A percentile compares a stretch with the other conserved stretches of the same genome.
phyloP scores from a whole-genome alignment of 306 rosid genomes.

The Castanopsis chinensis region DNA sequence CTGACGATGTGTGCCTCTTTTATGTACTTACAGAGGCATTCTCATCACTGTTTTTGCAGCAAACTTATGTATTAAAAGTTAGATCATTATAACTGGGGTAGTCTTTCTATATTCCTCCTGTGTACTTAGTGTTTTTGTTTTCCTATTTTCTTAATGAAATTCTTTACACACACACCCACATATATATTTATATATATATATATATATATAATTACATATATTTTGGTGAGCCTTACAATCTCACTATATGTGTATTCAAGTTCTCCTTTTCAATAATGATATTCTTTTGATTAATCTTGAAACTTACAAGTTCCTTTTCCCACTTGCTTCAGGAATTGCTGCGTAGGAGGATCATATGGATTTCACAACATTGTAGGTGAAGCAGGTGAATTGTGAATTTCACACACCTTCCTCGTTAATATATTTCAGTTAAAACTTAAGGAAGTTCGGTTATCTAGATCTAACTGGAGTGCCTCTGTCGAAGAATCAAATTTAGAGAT shows the following conservation, averaged over 20 bases:
- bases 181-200: neutral
- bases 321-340: constrained; percentile 64
- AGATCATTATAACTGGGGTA: neutral
- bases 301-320: constrained; percentile 22
- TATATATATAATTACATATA: neutral
- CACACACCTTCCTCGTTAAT: constrained; percentile 58
- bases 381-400: constrained; percentile 87
- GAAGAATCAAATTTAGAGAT: constrained; percentile 77
- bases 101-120: neutral
- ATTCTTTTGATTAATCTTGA: neutral
- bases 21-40: neutral
- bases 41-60: neutral
- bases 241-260: neutral
- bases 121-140: neutral
- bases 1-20: neutral
- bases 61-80: neutral
- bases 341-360: constrained; percentile 66
- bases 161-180: neutral
- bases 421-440: constrained; percentile 47
- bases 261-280: neutral
- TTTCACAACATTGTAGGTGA: constrained; percentile 64
- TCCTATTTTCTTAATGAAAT: neutral
- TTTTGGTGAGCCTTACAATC: neutral
- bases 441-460: constrained; percentile 65
- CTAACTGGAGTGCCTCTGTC: constrained; percentile 77